These are phyloP conservation scores for Theobroma grandiflorum DNA, from an alignment of 441 rosid species.

Conservation along the genomic window DNA sequence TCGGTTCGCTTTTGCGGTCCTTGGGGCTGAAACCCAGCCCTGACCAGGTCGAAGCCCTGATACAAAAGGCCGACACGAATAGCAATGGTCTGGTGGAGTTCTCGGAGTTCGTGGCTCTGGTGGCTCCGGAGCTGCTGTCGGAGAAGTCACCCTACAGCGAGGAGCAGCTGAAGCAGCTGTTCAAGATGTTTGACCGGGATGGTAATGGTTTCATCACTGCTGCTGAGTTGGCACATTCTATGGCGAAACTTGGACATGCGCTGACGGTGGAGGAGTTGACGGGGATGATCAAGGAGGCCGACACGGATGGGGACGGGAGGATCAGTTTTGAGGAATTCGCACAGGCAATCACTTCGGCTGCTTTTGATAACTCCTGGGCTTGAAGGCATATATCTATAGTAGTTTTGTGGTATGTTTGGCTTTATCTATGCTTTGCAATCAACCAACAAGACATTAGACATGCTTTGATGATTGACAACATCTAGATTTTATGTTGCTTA, in stretches of 20 bases:
- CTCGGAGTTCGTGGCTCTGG: conserved; percentile 75
- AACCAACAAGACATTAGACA: too few relatives aligned
- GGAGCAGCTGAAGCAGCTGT: conserved; percentile 74
- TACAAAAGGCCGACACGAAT: conserved; percentile 74
- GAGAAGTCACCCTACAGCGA: conserved; percentile 73
- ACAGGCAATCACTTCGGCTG: conserved; percentile 84
- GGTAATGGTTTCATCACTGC: conserved; percentile 86
- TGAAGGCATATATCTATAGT: conserved; percentile 30
- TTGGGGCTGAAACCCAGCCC: conserved; percentile 73
- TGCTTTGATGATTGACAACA: too few relatives aligned
- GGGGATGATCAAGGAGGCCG: conserved; percentile 93
- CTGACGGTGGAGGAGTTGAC: conserved; percentile 82
- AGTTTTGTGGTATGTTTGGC: neutral
- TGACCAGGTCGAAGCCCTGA: conserved; percentile 69
- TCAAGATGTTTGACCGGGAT: conserved; percentile 80
- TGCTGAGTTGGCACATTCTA: conserved; percentile 86
- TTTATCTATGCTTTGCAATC: neutral
- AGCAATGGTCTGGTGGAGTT: conserved; percentile 87
- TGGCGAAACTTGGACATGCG: conserved; percentile 89
- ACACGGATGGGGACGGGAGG: conserved; percentile 86
- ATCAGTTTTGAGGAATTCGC: conserved; percentile 82
- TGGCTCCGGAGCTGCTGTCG: conserved; percentile 73
- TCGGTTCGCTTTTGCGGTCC: conserved; percentile 81
- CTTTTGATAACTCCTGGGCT: conserved; percentile 80
- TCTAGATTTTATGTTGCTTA: too few relatives aligned